Evolutionary conservation across 2,329 filamentous ascomycete species (phyloP).

Genomic region (Sclerotinia minor): DNA sequence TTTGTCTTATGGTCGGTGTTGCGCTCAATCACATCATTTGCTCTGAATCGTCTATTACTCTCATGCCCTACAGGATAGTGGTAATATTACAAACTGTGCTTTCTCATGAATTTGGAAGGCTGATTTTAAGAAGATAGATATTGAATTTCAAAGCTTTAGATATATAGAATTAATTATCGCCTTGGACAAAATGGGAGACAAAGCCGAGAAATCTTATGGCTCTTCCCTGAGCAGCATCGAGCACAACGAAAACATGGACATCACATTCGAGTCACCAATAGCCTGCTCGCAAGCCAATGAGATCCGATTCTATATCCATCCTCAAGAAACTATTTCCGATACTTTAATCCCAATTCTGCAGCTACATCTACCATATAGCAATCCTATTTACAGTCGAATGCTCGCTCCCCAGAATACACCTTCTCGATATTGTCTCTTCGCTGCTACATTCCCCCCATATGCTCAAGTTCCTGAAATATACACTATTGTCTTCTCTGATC

Average conservation of each 20-base stretch:
- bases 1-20: too few relatives aligned
- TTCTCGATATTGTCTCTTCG: constrained; percentile 37
- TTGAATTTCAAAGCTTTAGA: not conserved
- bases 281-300: not conserved
- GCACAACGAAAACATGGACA: too few relatives aligned
- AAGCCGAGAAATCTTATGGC: too few relatives aligned
- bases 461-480: constrained; percentile 26
- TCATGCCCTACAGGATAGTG: not conserved
- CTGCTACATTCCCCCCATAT: constrained; percentile 34
- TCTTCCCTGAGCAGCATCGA: not conserved
- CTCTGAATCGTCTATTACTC: too few relatives aligned
- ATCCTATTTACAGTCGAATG: constrained; percentile 38
- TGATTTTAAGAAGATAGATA: not conserved
- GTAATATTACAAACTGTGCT: not conserved
- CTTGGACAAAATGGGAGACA: not conserved
- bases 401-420: constrained; percentile 38
- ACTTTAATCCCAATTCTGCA: constrained; percentile 34
- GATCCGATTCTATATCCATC: constrained; percentile 27
- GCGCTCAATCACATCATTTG: too few relatives aligned
- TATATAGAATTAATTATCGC: not conserved
- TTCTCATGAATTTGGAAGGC: not conserved
- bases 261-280: not conserved
- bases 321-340: constrained; percentile 31
- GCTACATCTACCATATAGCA: constrained; percentile 36
- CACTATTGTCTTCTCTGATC: constrained; percentile 40